A percentile compares a stretch with the other conserved stretches of the same genome.
phyloP scores from a whole-genome alignment of 805 yeast species.

The Candida peoriensis region DNA sequence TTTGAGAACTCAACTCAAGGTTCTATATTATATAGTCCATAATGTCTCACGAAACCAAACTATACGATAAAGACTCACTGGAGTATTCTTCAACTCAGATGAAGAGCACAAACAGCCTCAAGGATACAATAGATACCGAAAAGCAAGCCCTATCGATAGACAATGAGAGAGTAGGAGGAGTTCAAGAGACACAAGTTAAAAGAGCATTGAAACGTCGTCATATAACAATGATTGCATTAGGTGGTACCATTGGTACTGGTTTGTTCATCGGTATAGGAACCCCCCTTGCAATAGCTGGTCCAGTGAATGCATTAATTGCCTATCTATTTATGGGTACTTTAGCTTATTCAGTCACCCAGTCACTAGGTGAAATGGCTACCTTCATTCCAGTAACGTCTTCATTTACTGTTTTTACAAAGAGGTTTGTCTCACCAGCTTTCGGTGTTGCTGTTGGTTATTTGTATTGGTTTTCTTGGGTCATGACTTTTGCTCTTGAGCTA shows the following conservation, averaged over 20 bases:
- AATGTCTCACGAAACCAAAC: no score
- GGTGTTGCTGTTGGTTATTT: constrained; percentile 7
- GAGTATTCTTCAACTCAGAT: no score
- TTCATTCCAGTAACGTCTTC: constrained; percentile 9
- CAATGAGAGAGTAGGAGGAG: constrained; percentile 19
- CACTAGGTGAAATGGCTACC: constrained; percentile 9
- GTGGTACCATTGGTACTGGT: constrained; percentile 10
- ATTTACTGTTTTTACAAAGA: constrained; percentile 6
- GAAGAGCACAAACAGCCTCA: constrained; percentile 1
- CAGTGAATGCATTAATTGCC: constrained; percentile 5
- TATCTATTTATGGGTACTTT: constrained; percentile 7
- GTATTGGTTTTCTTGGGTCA: constrained; percentile 10
- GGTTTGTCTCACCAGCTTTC: constrained; percentile 6
- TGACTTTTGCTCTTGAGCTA: constrained; percentile 7
- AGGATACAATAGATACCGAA: not conserved
- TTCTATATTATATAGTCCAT: no score
- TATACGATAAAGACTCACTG: no score
- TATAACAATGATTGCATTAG: constrained; percentile 8
- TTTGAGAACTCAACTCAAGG: no score
- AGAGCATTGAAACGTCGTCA: constrained; percentile 8
- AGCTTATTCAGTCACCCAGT: constrained; percentile 7
- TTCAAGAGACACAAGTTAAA: constrained; percentile 24
- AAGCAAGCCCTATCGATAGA: no score
- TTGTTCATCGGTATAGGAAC: constrained; percentile 5
- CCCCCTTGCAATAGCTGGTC: constrained; percentile 7